Conservation (phyloP, 768 basidiomycete species). For the Tephrocybe sp. region DNA sequence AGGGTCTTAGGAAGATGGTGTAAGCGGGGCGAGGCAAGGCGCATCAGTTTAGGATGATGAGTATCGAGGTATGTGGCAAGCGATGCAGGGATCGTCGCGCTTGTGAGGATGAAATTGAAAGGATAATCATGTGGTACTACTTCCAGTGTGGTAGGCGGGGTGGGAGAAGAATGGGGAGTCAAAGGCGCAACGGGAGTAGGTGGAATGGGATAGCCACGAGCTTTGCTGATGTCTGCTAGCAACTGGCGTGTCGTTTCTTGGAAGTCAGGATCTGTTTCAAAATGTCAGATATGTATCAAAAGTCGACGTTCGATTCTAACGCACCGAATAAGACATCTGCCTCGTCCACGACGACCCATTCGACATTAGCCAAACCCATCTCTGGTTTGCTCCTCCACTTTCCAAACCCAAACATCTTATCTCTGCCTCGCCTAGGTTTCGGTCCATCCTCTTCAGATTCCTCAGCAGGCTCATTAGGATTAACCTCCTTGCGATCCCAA, state of each 20-base stretch:
- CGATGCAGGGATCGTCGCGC: constrained; percentile 84
- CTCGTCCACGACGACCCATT: constrained; percentile 92
- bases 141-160: constrained; percentile 11
- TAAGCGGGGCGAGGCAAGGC: constrained; percentile 78
- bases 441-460: constrained; percentile 19
- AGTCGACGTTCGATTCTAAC: not conserved
- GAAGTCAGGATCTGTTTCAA: constrained; percentile 73
- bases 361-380: constrained; percentile 66
- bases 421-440: constrained; percentile 33
- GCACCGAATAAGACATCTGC: constrained; percentile 89
- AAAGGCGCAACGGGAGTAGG: constrained; percentile 19
- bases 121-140: constrained; percentile 52
- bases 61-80: constrained; percentile 64
- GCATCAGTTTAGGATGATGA: constrained; percentile 61
- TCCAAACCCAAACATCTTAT: constrained; percentile 39
- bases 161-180: constrained; percentile 18
- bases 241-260: constrained; percentile 68
- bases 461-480: constrained; percentile 19
- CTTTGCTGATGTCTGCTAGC: constrained; percentile 67
- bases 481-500: constrained; percentile 43
- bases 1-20: constrained; percentile 77
- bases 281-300: not conserved
- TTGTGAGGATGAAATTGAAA: constrained; percentile 79
- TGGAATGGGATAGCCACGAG: constrained; percentile 50
- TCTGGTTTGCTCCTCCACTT: constrained; percentile 46